phyloP scores from a whole-genome alignment of 331 rosid genomes.

The Acacia pycnantha region DNA sequence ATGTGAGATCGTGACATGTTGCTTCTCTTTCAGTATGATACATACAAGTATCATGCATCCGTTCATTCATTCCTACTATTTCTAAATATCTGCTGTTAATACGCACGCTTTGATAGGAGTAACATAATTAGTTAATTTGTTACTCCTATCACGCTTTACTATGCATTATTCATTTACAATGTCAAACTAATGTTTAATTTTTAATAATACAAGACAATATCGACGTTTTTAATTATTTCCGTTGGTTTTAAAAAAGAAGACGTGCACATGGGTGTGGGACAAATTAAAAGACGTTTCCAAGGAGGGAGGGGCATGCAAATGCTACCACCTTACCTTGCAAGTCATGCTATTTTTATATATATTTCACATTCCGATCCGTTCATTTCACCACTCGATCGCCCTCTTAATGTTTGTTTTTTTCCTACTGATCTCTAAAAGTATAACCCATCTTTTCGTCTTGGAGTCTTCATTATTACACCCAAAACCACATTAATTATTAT shows the following conservation, averaged over 20 bases:
- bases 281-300: not conserved
- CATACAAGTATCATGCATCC: no score
- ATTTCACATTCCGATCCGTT: not conserved
- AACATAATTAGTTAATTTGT: no score
- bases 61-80: no score
- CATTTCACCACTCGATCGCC: not conserved
- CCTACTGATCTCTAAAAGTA: not conserved
- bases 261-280: not conserved
- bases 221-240: no score
- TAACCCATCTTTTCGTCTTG: not conserved
- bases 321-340: not conserved
- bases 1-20: no score
- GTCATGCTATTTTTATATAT: not conserved
- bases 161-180: no score
- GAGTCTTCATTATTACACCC: not conserved
- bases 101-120: no score
- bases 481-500: not conserved
- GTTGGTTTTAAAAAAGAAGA: not conserved
- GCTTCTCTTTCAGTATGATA: no score
- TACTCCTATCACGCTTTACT: no score
- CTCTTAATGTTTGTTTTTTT: not conserved
- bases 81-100: no score
- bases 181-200: no score
- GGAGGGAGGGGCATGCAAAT: not conserved
- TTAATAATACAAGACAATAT: no score